These are phyloP conservation scores for Acacia pycnantha DNA, from an alignment of 331 rosid species.

Conservation along the genomic window DNA sequence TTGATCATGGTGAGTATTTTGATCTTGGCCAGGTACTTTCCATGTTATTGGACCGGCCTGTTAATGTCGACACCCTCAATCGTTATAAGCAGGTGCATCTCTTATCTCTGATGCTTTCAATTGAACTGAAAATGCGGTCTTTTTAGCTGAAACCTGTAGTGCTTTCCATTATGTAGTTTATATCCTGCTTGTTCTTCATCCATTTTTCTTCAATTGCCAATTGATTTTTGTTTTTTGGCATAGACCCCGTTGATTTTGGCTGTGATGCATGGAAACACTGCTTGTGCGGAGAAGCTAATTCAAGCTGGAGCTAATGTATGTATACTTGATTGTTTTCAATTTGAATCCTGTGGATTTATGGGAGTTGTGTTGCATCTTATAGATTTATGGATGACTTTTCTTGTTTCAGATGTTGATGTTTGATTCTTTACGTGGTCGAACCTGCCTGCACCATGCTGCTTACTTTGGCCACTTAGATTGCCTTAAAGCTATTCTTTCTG, in stretches of 20 bases:
- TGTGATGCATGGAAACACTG: conserved; percentile 72
- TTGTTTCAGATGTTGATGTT: conserved; percentile 74
- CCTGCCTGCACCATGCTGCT: conserved; percentile 90
- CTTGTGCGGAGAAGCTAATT: conserved; percentile 66
- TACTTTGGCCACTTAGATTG: conserved; percentile 75
- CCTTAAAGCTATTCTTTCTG: conserved; percentile 67
- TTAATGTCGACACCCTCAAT: conserved; percentile 62
- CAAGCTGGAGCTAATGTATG: conserved; percentile 89
- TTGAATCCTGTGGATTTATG: background rate
- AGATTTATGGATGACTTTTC: conserved; percentile 15
- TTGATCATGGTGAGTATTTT: conserved; percentile 23
- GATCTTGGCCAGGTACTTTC: conserved; percentile 60
- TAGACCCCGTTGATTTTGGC: conserved; percentile 95
- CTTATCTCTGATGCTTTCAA: background rate
- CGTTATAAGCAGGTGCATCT: conserved; percentile 71
- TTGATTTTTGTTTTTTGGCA: conserved; percentile 11
- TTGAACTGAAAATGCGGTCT: background rate
- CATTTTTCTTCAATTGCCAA: background rate
- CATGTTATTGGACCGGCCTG: conserved; percentile 57
- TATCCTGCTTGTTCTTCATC: background rate
- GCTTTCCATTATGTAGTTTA: background rate
- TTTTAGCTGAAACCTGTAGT: background rate
- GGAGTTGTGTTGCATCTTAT: background rate
- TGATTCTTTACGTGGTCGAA: conserved; percentile 71
- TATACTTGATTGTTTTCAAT: conserved; percentile 1